Conservation (phyloP, 495 filamentous ascomycete genomes). For the Hypomontagnella submonticulosa region DNA sequence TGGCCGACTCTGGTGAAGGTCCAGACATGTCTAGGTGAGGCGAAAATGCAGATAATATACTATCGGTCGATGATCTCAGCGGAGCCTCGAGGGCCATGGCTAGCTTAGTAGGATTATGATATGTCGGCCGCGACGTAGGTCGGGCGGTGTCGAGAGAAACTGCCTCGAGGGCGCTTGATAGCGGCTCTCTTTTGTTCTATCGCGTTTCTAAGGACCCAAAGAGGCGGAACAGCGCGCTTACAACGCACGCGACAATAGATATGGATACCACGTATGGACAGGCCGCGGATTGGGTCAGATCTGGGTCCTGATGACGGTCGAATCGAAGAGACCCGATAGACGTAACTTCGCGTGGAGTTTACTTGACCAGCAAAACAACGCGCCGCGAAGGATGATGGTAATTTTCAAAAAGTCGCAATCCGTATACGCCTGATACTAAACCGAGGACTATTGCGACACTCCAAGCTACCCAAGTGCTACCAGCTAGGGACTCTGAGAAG, state of each 20-base stretch:
- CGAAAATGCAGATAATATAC: slow-evolving; percentile 68
- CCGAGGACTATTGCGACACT: slow-evolving; percentile 19
- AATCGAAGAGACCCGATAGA: slow-evolving; percentile 28
- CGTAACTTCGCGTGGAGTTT: slow-evolving; percentile 8
- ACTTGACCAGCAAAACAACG: slow-evolving; percentile 11
- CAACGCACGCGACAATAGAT: slow-evolving; percentile 27
- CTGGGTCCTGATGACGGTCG: slow-evolving; percentile 32
- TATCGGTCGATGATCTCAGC: slow-evolving; percentile 63
- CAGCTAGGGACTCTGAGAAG: slow-evolving; percentile 24
- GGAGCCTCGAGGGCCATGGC: slow-evolving; percentile 70
- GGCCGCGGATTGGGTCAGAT: slow-evolving; percentile 38
- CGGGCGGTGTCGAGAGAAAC: slow-evolving; percentile 16
- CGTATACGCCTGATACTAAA: slow-evolving; percentile 17
- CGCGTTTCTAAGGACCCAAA: slow-evolving; percentile 21
- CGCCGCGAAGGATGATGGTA: slow-evolving; percentile 20
- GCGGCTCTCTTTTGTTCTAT: slow-evolving; percentile 29
- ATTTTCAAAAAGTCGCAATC: slow-evolving; percentile 18
- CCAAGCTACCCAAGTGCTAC: slow-evolving; percentile 19
- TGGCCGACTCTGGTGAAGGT: slow-evolving; percentile 66
- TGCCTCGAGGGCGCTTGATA: slow-evolving; percentile 35
- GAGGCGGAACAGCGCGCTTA: slow-evolving; percentile 33
- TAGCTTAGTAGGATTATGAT: slow-evolving; percentile 22
- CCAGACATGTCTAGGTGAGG: slow-evolving; percentile 67
- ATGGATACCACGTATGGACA: slow-evolving; percentile 33
- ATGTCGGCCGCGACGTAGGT: slow-evolving; percentile 25